Base-by-base conservation (phyloP, 179 eudicot species). In the Nepenthes alata region DNA sequence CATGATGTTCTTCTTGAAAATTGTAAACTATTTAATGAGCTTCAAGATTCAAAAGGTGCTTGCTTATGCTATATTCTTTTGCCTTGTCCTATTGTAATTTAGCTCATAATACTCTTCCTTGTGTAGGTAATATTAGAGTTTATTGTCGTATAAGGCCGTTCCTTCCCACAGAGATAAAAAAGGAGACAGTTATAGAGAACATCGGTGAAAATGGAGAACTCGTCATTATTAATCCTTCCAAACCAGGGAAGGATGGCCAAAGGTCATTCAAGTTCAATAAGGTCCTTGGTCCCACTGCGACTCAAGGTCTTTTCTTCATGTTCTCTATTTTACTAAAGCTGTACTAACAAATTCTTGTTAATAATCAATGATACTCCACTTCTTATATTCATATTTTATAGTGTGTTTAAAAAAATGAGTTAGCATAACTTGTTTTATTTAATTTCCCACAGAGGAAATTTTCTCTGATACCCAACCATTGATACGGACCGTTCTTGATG, bases 31-130 rank as follows among this genome's bases (percentile, higher is more conserved):
- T 87, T 83, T 68, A 94, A 94, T 54, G 99, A 94, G 76, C 77
- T 94, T 52, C 99, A 94, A 75, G 99, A 94, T 72, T 69, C 90
- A 68, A 94, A 90, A 85, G 99, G 98, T 93, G 16, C 60, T 12
- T n/a, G 12, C n/a, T 36, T n/a, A 1, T 11, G 39, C 52, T 9
- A 25, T 44, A 10, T 15, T 13, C 52, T 37, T 8, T 57, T 12
- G 5, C 57, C 1, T 9, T 53, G 0, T 57, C 3, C 63, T 13
- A 10, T 57, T 50, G 4, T 61, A 2, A 41, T 67, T 25, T 59
- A 35, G 49, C 58, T 70, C 35, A 44, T 58, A 41, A n/a, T 55
- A 3, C 34, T 67, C 13, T 66, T 66, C 49, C 69, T 75, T 81
- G 65, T 53, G 68, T 62, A 93, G 98, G 99, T 65, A 90, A 81